phyloP scores from a whole-genome alignment of 805 yeast genomes.

The Candida mattraensis region DNA sequence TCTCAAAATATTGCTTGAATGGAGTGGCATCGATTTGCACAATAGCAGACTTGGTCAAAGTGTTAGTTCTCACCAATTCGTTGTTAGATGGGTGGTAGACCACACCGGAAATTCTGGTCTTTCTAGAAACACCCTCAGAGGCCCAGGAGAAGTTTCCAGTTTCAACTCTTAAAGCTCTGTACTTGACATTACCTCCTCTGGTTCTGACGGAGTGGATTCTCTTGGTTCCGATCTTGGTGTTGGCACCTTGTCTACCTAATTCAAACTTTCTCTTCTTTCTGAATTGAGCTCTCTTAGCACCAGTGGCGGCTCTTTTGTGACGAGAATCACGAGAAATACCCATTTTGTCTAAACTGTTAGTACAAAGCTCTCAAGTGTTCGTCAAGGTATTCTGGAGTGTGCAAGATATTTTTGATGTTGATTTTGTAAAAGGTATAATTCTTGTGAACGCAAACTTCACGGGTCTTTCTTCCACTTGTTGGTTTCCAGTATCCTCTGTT shows the following conservation, averaged over 20 bases:
- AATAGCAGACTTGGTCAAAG: constrained; percentile 97
- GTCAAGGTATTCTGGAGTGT: too few species aligned
- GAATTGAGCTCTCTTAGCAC: constrained; percentile 99
- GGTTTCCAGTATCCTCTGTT: too few species aligned
- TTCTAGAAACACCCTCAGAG: constrained; percentile 97
- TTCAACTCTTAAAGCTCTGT: constrained; percentile 99
- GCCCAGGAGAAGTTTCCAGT: constrained; percentile 99
- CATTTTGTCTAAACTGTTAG: constrained; percentile 72
- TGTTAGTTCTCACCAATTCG: constrained; percentile 99
- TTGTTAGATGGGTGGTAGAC: constrained; percentile 99
- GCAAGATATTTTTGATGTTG: too few species aligned
- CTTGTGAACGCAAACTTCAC: too few species aligned
- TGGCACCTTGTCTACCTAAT: constrained; percentile 99
- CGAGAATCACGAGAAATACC: constrained; percentile 99
- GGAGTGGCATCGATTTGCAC: constrained; percentile 99
- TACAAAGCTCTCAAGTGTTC: too few species aligned
- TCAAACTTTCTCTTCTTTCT: constrained; percentile 99
- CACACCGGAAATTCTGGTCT: constrained; percentile 98
- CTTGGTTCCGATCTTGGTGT: constrained; percentile 98
- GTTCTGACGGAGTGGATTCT: constrained; percentile 99
- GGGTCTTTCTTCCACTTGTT: too few species aligned
- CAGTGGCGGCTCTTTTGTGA: constrained; percentile 99
- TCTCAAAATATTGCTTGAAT: constrained; percentile 98
- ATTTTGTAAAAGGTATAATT: too few species aligned
- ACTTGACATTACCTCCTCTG: constrained; percentile 99